Base-by-base conservation (phyloP, 2,329 filamentous ascomycete species). In the Colletotrichum incanum region DNA sequence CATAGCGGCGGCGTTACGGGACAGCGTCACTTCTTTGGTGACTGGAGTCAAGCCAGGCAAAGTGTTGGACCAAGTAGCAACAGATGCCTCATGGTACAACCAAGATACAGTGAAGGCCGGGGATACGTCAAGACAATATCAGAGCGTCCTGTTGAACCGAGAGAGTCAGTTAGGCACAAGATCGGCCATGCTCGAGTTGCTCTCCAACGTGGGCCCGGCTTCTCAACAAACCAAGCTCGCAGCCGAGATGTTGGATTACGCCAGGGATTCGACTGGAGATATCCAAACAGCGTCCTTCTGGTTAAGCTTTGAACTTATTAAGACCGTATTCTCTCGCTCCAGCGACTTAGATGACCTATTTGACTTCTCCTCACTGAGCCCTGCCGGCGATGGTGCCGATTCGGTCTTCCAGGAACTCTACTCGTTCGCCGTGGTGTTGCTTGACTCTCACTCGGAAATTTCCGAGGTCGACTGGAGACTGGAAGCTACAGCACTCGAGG, bases 401-500 rank as follows among this genome's bases (percentile, higher is more conserved):
- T 75, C 80, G 5, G 80, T 88, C 1, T 87, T 90, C 52, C 83
- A 92, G 70, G 92, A 95, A 69, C 79, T 96, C 0, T 94, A 94
- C 78, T 86, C 90, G 1, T 91, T 91, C 61, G 92, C 94, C 0
- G 85, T 94, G 1, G 86, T 88, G 1, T 80, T 92, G 0, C 82
- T 96, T 3, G 85, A 88, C 26, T 85, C 87, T 0, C 84, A 89
- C 72, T 84, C 83, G 0, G 88, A 91, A 60, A 79, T 84, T 1
- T 80, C 83, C 12, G 81, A 85, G 1, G 68, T 78, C 0, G 92
- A 96, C 77, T 95, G 93, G 93, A 90, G 92, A 41, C 81, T 94
- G 26, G 89, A 93, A 79, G 93, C 94, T 1, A 87, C 98, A 43
- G 93, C 95, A 0, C 83, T 99, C 2, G 96, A 98, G 80, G 89